These are phyloP conservation scores for Teratosphaeria zuluensis DNA, from an alignment of 2,329 filamentous ascomycete genomes.

Conservation along the genomic window DNA sequence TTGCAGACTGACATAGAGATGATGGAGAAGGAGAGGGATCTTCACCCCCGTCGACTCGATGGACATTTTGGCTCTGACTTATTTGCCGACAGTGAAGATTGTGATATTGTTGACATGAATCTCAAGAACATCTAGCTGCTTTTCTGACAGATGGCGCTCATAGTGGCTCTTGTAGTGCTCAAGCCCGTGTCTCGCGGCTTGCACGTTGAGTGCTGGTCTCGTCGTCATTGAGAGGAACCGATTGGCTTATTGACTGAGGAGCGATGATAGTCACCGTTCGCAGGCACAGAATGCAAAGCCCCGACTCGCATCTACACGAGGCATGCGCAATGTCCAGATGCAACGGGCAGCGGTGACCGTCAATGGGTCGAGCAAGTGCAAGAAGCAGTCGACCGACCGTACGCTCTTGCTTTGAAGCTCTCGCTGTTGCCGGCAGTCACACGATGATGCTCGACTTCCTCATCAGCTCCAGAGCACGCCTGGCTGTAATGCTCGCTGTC, in stretches of 20 bases:
- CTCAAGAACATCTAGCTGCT: background rate
- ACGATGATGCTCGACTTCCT: no score
- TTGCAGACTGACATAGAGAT: background rate
- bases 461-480: no score
- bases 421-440: no score
- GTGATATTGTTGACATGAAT: background rate
- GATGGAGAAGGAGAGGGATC: background rate
- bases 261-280: no score
- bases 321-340: background rate
- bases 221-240: no score
- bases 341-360: background rate
- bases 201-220: no score
- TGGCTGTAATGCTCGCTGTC: no score
- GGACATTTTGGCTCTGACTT: background rate
- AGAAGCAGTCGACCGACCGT: background rate
- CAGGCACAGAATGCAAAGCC: no score
- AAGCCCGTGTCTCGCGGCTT: no score
- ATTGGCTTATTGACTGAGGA: no score
- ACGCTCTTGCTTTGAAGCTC: background rate
- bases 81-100: background rate
- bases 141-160: background rate
- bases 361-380: background rate
- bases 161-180: no score
- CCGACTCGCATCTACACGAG: no score
- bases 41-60: background rate